Evolutionary conservation across 805 yeast genomes (phyloP), one percentile per base, ranked within the genome.

Genomic region (Torulaspora microellipsoides): DNA sequence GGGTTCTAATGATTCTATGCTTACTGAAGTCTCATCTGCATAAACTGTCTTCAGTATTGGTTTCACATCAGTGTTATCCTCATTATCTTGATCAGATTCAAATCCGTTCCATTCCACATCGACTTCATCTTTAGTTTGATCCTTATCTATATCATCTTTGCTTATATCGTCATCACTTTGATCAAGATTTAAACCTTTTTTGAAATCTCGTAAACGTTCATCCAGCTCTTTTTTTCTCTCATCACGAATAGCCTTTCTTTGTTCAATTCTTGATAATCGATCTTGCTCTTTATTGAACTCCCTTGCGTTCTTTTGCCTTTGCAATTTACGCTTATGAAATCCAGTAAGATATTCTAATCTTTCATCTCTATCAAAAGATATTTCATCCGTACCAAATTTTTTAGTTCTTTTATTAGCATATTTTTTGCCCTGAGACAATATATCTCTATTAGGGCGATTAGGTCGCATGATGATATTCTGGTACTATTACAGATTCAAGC

Each of bases 291-390:
- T 81, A 39, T 77, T 77, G 55, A 72, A 80, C 47, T 77, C 86
- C 53, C 78, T 80, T 0, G 97, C 98, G 51, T 83, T 81, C 68
- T 88, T 90, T 67, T 85, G 85, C 63, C 98, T 76, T 58, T 85
- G 85, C 13, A 91, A 62, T 62, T 91, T 91, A 59, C 99, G 77
- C 68, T 91, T 91, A 65, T 93, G 98, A 65, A 91, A 91, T 32
- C 99, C 99, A 2, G 97, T 91, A 53, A 91, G 69, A 63, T 81
- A 91, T 48, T 91, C 95, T 63, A 73, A 67, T 61, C 97, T 70
- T n/a, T 84, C 76, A 14, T 76, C 85, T 50, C 80, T 78, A 65
- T 93, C 93, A 62, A 89, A 93, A 1, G 77, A 79, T 25, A 93
- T 95, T 62, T 88, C 96, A 23, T 78, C 90, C 2, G 86, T 89